Evolutionary conservation across 2,329 filamentous ascomycete genomes (phyloP).

Genomic region (Fusarium miscanthi): DNA sequence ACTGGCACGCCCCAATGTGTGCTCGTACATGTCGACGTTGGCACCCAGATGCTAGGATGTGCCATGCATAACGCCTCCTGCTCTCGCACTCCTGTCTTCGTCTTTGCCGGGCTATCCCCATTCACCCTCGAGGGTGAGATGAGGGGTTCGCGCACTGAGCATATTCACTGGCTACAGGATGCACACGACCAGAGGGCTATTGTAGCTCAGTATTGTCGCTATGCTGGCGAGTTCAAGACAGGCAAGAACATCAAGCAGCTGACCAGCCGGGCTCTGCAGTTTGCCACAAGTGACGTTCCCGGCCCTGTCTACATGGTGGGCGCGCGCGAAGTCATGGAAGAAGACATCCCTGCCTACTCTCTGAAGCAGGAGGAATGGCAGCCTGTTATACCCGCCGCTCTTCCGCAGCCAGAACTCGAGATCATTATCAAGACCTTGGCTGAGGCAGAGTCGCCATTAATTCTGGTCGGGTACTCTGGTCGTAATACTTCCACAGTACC

Average conservation of each 20-base stretch:
- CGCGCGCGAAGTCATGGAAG: conserved; percentile 84
- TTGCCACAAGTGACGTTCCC: conserved; percentile 78
- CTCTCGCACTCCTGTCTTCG: conserved; percentile 77
- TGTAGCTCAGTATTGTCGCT: conserved; percentile 84
- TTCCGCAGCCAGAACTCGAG: conserved; percentile 54
- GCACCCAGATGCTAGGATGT: conserved; percentile 79
- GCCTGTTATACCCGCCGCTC: conserved; percentile 71
- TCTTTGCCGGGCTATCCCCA: conserved; percentile 81
- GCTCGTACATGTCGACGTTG: conserved; percentile 83
- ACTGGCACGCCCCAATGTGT: conserved; percentile 79
- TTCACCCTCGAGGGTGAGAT: conserved; percentile 82
- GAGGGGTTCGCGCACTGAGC: conserved; percentile 78
- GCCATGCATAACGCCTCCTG: conserved; percentile 82
- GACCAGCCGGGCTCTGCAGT: conserved; percentile 83
- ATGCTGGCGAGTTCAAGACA: conserved; percentile 82
- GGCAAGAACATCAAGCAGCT: conserved; percentile 88
- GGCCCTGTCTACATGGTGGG: conserved; percentile 83
- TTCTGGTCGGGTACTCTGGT: conserved; percentile 18
- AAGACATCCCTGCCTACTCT: conserved; percentile 78
- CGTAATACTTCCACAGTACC: conserved; percentile 2
- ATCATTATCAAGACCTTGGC: conserved; percentile 4
- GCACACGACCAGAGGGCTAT: conserved; percentile 84
- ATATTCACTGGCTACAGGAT: conserved; percentile 87
- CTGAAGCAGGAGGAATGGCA: conserved; percentile 77
- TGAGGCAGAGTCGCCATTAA: conserved; percentile 9